phyloP scores from a whole-genome alignment of 2,329 filamentous ascomycete species.

The Sclerotinia subarctica region DNA sequence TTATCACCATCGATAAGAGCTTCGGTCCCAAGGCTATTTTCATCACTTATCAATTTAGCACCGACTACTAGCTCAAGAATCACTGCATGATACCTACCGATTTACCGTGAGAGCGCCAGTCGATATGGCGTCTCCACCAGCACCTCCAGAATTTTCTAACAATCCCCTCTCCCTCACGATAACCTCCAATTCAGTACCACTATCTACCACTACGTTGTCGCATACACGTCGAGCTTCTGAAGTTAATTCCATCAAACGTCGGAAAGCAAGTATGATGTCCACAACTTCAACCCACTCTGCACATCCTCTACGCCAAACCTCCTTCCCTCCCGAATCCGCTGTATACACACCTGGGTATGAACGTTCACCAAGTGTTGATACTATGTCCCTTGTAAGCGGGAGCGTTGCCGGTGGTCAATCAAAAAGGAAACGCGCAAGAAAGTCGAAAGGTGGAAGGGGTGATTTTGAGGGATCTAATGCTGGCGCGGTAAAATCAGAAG shows the following conservation, averaged over 20 bases:
- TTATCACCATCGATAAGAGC: background rate
- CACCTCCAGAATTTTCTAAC: slow-evolving; percentile 31
- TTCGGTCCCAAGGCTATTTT: background rate
- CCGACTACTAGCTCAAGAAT: background rate
- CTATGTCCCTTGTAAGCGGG: slow-evolving; percentile 57
- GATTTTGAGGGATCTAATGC: slow-evolving; percentile 36
- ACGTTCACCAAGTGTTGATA: slow-evolving; percentile 65
- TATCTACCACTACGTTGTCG: slow-evolving; percentile 49
- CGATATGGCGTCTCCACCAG: slow-evolving; percentile 36
- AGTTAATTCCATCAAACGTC: slow-evolving; percentile 56
- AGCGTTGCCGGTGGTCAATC: slow-evolving; percentile 48
- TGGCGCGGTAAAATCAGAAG: slow-evolving; percentile 34
- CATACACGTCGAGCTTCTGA: slow-evolving; percentile 55
- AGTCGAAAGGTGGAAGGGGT: slow-evolving; percentile 56
- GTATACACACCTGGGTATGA: slow-evolving; percentile 44
- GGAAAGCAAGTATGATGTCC: slow-evolving; percentile 66
- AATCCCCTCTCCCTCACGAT: slow-evolving; percentile 49
- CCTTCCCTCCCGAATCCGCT: slow-evolving; percentile 66
- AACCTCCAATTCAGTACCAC: slow-evolving; percentile 48
- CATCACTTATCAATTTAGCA: slow-evolving; percentile 1
- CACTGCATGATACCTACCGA: background rate
- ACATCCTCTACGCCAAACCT: slow-evolving; percentile 76
- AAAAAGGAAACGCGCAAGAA: slow-evolving; percentile 61
- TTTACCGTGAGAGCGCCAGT: background rate
- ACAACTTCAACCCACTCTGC: slow-evolving; percentile 50